Evolutionary conservation across 441 rosid genomes (phyloP).

Genomic region (Melastoma candidum): DNA sequence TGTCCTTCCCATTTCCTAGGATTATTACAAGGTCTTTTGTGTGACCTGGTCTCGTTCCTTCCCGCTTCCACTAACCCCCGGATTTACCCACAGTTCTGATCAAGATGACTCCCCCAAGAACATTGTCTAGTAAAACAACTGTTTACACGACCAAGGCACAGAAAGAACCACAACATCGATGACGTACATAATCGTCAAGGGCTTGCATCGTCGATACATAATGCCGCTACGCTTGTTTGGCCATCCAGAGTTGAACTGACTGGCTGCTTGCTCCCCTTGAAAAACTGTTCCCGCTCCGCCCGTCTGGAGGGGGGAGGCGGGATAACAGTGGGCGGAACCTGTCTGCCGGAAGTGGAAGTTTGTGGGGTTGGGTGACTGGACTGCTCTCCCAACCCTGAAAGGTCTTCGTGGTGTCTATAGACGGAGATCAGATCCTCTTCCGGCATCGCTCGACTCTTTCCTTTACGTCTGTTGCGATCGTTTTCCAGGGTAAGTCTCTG

Average conservation of each 20-base stretch:
- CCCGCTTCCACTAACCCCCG: too few species aligned
- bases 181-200: constrained; percentile 23
- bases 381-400: constrained; percentile 53
- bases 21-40: too few species aligned
- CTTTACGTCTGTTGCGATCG: constrained; percentile 49
- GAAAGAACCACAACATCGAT: too few species aligned
- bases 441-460: constrained; percentile 82
- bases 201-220: constrained; percentile 79
- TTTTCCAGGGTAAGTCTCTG: too few species aligned
- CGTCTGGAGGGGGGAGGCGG: constrained; percentile 98
- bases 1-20: too few species aligned
- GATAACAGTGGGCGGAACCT: constrained; percentile 38
- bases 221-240: constrained; percentile 71
- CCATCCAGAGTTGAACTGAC: constrained; percentile 49
- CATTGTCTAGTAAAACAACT: too few species aligned
- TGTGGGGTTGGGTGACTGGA: constrained; percentile 68
- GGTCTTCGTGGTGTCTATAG: constrained; percentile 30
- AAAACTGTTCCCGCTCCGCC: constrained; percentile 76
- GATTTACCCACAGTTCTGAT: too few species aligned
- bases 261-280: constrained; percentile 56
- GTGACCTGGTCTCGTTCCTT: too few species aligned
- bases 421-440: constrained; percentile 51
- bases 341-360: too few species aligned
- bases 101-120: too few species aligned
- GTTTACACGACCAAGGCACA: too few species aligned